Evolutionary conservation across 768 basidiomycete genomes (phyloP), one percentile per base, ranked within the genome.

Genomic region (Kondoa subrosea): DNA sequence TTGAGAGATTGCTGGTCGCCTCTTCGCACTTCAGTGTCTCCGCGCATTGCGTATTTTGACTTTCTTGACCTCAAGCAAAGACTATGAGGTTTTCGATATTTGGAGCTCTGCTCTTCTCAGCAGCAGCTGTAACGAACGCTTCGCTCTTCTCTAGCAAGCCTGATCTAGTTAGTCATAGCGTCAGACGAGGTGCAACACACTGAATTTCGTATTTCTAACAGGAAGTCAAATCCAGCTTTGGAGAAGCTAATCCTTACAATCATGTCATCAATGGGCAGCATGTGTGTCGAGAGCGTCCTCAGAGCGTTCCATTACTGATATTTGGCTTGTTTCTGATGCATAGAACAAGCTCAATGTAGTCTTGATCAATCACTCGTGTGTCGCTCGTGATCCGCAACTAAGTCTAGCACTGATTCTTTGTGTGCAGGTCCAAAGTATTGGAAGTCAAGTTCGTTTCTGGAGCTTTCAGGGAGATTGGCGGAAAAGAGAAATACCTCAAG

Each of bases 141-240:
- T 50, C 40, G 40, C 40, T 50, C 12, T 21, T 50, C 12, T 50
- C 40, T 50, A 21, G 40, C 40, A 50, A 50, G 12, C 40, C 40
- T 21, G 40, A 50, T 21, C 21, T 50, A n/a, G n/a, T n/a, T n/a
- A n/a, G n/a, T n/a, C n/a, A n/a, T n/a, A n/a, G n/a, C n/a, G n/a
- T n/a, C n/a, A n/a, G n/a, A n/a, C n/a, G n/a, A n/a, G n/a, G n/a
- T n/a, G n/a, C n/a, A n/a, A n/a, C n/a, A n/a, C n/a, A n/a, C n/a
- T n/a, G n/a, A n/a, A n/a, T n/a, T n/a, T 56, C 56, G 56, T 15
- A 56, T 15, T 25, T 25, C 15, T 15, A 56, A 15, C 56, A 15
- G 58, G 58, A 59, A 59, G 25, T 59, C 58, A 59, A 31, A 59
- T 12, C 58, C 58, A 14, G 14, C 14, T 59, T 59, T 25, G 58